A percentile compares a stretch with the other conserved stretches of the same genome.
Evolutionary conservation across 2,329 filamentous ascomycete genomes (phyloP).

Genomic region (Trichophyton schoenleinii): DNA sequence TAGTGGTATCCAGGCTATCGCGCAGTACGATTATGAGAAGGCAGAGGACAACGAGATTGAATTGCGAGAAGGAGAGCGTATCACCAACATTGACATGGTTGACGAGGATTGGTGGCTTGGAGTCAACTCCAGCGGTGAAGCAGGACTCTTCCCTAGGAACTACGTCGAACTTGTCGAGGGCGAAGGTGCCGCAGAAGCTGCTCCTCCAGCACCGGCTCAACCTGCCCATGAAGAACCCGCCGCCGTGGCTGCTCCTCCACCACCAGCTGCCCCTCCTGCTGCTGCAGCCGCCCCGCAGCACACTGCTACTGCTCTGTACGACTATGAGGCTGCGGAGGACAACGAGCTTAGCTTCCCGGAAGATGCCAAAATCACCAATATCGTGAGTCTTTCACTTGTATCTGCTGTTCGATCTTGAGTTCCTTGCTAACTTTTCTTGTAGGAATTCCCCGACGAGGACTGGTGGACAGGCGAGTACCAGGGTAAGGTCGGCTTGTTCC

Average conservation of each 20-base stretch:
- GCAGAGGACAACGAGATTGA: constrained; percentile 96
- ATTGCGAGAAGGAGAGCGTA: constrained; percentile 71
- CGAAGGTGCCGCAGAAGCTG: constrained; percentile 22
- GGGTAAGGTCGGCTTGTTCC: constrained; percentile 71
- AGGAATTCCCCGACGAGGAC: constrained; percentile 95
- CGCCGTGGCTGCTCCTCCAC: constrained; percentile 19
- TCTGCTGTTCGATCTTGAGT: not conserved
- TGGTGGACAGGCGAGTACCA: constrained; percentile 93
- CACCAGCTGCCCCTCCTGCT: constrained; percentile 23
- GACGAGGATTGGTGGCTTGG: constrained; percentile 99
- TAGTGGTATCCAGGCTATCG: constrained; percentile 58
- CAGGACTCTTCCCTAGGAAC: constrained; percentile 88
- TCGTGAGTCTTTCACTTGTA: constrained; percentile 44
- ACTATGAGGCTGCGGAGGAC: constrained; percentile 94
- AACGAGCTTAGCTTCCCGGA: constrained; percentile 82
- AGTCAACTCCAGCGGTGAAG: constrained; percentile 70
- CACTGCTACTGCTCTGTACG: constrained; percentile 76
- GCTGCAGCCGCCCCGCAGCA: constrained; percentile 32
- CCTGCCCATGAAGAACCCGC: constrained; percentile 20
- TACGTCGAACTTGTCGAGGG: constrained; percentile 71
- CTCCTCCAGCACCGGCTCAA: constrained; percentile 28
- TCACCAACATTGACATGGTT: constrained; percentile 91
- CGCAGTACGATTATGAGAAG: constrained; percentile 94
- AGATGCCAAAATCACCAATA: constrained; percentile 63
- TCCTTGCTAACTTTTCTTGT: constrained; percentile 16